Evolutionary conservation across 768 basidiomycete species (phyloP), one percentile per base, ranked within the genome.

Genomic region (Suillus subaureus): DNA sequence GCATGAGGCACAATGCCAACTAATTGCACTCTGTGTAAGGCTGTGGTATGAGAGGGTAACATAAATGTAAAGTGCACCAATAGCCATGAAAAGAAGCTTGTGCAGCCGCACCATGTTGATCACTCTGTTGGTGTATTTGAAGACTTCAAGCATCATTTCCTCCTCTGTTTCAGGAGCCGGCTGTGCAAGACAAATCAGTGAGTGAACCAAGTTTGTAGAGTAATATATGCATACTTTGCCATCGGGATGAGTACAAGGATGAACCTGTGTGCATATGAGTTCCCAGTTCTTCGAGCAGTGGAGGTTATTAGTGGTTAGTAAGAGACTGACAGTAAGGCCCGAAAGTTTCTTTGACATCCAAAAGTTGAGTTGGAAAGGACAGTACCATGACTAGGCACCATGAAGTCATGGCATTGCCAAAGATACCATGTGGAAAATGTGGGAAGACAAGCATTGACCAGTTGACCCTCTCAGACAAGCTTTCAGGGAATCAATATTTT

Each of bases 231-330:
- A 54, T 66, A 89, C 94, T 84, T 92, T 96, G 73, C 96, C 96
- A 78, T 99, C 97, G 0, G 97, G 97, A 75, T 99, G 97, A 0
- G 97, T 99, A 86, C 97, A 99, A 0, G 97, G 97, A 78, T 99
- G 97, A 13, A 99, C 93, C 93, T 94, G 61, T 28, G 33, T 33
- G 65, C 21, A 40, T 33, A 47, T n/a, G n/a, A n/a, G n/a, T 31
- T 31, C 31, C 31, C 31, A 31, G 31, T 31, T 31, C 31, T 31
- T 31, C 4, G 31, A 31, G 31, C 4, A 31, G 31, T 4, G 2
- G 31, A 31, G 31, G 31, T 31, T 31, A 31, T 31, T 31, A 31
- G 31, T 31, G 4, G 31, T 31, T 31, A 31, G 31, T 31, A 31
- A 31, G 31, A 31, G 31, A 31, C 31, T 31, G 31, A 31, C 31